Evolutionary conservation across 78 protist species (phyloP), one percentile per base, ranked within the genome.

Genomic region (Emiliania huxleyi): DNA sequence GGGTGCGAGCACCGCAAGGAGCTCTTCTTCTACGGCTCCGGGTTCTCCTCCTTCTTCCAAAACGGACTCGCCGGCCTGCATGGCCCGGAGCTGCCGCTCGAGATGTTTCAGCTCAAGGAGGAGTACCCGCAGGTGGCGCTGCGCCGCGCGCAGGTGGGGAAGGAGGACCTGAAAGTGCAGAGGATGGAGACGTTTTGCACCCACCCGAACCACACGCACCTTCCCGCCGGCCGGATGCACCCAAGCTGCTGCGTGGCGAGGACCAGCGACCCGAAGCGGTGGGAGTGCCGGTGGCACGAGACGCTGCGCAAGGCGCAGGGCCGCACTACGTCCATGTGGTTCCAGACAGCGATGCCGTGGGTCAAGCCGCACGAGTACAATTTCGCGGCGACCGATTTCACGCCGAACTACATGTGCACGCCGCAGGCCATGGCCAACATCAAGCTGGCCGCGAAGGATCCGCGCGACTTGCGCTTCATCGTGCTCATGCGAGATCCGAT

Each of bases 211-310:
- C 26, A 40, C 85, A 77, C 85, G 46, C 85, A 77, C 46, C 85
- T 77, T 1, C 85, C 85, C 42, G 85, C 1, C 35, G 85, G 85
- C 35, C 85, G 85, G 29, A 40, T 77, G 29, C 85, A 77, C 46
- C 85, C 85, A 22, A 22, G 35, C 18, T 77, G 85, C 46, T 77
- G 85, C 85, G 4, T 40, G 29, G 46, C 48, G 35, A 2, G 23
- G n/a, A 48, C 46, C 37, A 40, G 48, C 23, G 26, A 1, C 21
- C 48, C 85, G 35, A 4, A 21, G 48, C 44, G 46, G 42, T 77
- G 44, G 48, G 85, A 33, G 33, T 77, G 85, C 85, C 85, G 46
- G 15, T 77, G 85, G 85, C 85, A 77, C 85, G 85, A 77, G 85
- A 35, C 42, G 85, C 48, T 77, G 85, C 85, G 85, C 23, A 35